A percentile compares a stretch with the other conserved stretches of the same genome.
Conservation (phyloP, 176 grass and related monocot species). For the Oryza australiensis region DNA sequence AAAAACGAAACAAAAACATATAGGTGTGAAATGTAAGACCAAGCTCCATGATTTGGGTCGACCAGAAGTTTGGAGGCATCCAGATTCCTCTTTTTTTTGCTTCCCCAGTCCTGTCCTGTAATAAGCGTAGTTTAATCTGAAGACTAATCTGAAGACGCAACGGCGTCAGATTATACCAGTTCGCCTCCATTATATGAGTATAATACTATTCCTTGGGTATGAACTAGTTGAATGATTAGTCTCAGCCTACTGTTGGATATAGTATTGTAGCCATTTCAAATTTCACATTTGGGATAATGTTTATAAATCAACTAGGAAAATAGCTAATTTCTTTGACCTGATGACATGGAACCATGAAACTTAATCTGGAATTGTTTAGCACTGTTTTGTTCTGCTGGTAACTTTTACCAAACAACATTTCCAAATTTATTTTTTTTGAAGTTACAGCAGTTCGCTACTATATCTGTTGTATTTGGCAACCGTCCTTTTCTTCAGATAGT, state of each 20-base stretch:
- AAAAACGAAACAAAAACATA: neutral
- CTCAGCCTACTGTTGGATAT: neutral
- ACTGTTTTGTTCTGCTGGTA: neutral
- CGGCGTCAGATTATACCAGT: neutral
- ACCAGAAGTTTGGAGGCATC: neutral
- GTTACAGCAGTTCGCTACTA: neutral
- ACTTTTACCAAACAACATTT: neutral
- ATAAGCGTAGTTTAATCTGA: neutral
- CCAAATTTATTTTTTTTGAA: slow-evolving; percentile 7
- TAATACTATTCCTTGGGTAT: slow-evolving; percentile 1
- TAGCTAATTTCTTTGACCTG: neutral
- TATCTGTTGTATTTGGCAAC: neutral
- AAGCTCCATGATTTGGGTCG: neutral
- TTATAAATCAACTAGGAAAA: slow-evolving; percentile 11
- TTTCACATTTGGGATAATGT: neutral
- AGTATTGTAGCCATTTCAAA: neutral
- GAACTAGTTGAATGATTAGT: neutral
- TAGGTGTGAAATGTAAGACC: neutral
- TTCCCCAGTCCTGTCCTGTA: neutral
- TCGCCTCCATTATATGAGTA: neutral
- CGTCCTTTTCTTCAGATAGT: slow-evolving; percentile 10
- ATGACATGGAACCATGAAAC: neutral
- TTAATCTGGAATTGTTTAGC: neutral
- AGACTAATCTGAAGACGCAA: neutral
- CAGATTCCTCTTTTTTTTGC: neutral